phyloP scores from a whole-genome alignment of 192 early-diverging fungal species.

The Obelidium mucronatum region DNA sequence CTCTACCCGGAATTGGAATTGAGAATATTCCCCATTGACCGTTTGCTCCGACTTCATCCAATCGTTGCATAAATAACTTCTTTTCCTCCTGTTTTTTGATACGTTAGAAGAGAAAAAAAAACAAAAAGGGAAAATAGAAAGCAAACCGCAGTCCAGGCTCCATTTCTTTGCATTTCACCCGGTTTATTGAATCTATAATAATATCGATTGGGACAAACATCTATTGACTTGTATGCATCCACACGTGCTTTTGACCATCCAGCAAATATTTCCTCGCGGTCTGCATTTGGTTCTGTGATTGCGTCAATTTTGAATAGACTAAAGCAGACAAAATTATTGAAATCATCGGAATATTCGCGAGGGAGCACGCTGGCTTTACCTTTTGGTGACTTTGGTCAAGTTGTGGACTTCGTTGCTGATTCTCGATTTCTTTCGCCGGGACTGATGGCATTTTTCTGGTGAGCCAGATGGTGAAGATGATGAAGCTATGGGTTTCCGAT shows the following conservation, averaged over 20 bases:
- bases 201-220: slow-evolving; percentile 95
- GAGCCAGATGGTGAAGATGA: too few species aligned
- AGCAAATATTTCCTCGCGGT: slow-evolving; percentile 88
- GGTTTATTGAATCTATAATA: slow-evolving; percentile 98
- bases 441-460: neutral
- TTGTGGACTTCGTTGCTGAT: neutral
- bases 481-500: too few species aligned
- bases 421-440: neutral
- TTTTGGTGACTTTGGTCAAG: neutral
- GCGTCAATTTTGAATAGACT: slow-evolving; percentile 25
- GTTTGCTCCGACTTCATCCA: slow-evolving; percentile 89
- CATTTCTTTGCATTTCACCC: slow-evolving; percentile 92
- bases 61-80: slow-evolving; percentile 80
- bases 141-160: slow-evolving; percentile 81
- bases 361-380: too few species aligned
- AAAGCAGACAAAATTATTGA: too few species aligned
- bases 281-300: slow-evolving; percentile 55
- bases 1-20: slow-evolving; percentile 92
- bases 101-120: slow-evolving; percentile 10
- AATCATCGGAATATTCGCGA: too few species aligned
- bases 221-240: slow-evolving; percentile 91
- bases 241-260: slow-evolving; percentile 96
- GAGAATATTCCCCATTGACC: slow-evolving; percentile 98
- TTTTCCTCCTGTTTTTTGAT: slow-evolving; percentile 72
- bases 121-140: neutral